Base-by-base conservation (phyloP, 257 asterid genomes). In the Solanum pimpinellifolium region DNA sequence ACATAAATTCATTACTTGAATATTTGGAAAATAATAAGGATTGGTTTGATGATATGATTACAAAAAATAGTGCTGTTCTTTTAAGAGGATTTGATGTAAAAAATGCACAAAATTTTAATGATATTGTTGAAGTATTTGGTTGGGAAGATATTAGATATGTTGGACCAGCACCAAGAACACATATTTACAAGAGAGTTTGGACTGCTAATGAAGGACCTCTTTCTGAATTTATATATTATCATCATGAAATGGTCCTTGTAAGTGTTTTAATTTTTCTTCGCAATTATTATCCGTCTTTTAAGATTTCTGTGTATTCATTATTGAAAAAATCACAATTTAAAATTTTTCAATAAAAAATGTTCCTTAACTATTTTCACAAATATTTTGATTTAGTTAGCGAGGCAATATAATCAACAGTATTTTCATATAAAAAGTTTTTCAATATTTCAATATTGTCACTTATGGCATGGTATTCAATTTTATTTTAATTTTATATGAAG, bases 171-270 rank as follows among this genome's bases (percentile, higher is more conserved):
- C 98, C 98, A 0, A 89, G 98, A 42, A 94, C 98, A 0, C 98
- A 95, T 89, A 86, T 95, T 33, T 83, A 95, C 89, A 95, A 95
- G 90, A 90, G 98, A 82, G 68, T 95, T 11, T 94, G 97, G 97
- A 95, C 98, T 0, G 98, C 98, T 74, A 95, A 95, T 80, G 98
- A 94, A 76, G 98, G 98, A 3, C 98, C 98, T 16, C 88, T 95
- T 49, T 93, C 98, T 2, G 94, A 95, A 89, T 95, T 94, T 89
- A 93, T 95, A 23, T 95, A 93, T 90, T 95, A 93, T 69, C 98
- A 95, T 86, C 98, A 95, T 86, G 98, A 94, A 89, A 95, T 95
- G 98, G 98, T 94, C 86, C 88, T 94, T 91, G 98, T 93, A 39
- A 92, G 92, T 89, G 7, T 27, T 20, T 20, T 41, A 42, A 0